Evolutionary conservation across 495 filamentous ascomycete species (phyloP).

Genomic region (Penicillium pancosmium): DNA sequence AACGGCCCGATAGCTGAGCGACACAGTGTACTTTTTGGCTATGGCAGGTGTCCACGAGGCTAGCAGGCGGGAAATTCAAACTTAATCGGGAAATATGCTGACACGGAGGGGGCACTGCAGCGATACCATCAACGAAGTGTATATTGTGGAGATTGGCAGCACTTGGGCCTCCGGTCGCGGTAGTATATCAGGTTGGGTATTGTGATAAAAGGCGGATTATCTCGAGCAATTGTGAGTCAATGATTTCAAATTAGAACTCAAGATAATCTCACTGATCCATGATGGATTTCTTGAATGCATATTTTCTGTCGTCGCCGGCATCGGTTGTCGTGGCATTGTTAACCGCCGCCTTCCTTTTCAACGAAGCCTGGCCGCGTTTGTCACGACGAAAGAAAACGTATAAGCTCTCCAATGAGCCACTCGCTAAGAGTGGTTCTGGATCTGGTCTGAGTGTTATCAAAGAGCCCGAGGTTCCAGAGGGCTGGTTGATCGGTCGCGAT

Average conservation of each 20-base stretch:
- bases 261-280: background rate
- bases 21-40: background rate
- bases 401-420: background rate
- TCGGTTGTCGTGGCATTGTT: constrained; percentile 21
- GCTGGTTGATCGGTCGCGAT: constrained; percentile 47
- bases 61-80: constrained; percentile 19
- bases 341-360: constrained; percentile 15
- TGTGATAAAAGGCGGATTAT: background rate
- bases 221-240: background rate
- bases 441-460: constrained; percentile 30
- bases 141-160: constrained; percentile 22
- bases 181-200: constrained; percentile 22
- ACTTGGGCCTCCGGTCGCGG: constrained; percentile 12
- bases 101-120: constrained; percentile 14
- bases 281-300: constrained; percentile 23
- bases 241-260: background rate
- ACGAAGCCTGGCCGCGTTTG: constrained; percentile 16
- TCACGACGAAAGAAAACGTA: constrained; percentile 3
- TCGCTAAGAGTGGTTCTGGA: background rate
- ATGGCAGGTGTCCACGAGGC: background rate
- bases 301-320: constrained; percentile 14
- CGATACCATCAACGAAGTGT: constrained; percentile 13
- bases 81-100: constrained; percentile 28
- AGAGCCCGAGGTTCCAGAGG: constrained; percentile 43
- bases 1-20: background rate